Evolutionary conservation across 2,329 filamentous ascomycete species (phyloP).

Genomic region (Colletotrichum filicis): DNA sequence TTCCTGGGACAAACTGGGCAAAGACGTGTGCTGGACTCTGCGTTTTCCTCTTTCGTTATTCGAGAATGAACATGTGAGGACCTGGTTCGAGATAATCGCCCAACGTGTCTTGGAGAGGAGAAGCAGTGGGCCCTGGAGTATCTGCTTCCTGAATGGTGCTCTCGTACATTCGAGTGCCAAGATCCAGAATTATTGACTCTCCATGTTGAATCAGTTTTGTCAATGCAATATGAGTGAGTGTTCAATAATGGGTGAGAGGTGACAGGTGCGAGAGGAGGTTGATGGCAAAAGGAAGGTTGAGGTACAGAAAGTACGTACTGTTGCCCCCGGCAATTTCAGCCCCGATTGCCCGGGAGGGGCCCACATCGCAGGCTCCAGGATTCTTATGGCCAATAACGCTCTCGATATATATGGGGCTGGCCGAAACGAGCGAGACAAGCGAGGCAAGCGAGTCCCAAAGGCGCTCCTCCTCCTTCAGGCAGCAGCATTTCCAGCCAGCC

Average conservation of each 20-base stretch:
- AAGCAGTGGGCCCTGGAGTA: background rate
- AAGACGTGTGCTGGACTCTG: background rate
- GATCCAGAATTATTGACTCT: background rate
- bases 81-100: background rate
- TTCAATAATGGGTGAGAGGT: no score
- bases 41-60: background rate
- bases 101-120: background rate
- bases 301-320: background rate
- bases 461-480: constrained; percentile 22
- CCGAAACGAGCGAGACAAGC: constrained; percentile 16
- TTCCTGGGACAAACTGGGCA: no score
- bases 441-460: constrained; percentile 10
- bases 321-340: background rate
- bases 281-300: no score
- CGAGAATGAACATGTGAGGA: background rate
- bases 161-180: background rate
- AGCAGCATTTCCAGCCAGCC: constrained; percentile 32
- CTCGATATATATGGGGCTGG: background rate
- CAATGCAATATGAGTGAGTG: background rate
- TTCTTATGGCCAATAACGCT: background rate
- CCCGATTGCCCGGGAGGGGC: background rate
- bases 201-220: background rate
- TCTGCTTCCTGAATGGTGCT: background rate
- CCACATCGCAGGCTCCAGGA: constrained; percentile 31
- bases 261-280: no score